phyloP scores from a whole-genome alignment of 2,329 filamentous ascomycete genomes.

The Aspergillus luchuensis region DNA sequence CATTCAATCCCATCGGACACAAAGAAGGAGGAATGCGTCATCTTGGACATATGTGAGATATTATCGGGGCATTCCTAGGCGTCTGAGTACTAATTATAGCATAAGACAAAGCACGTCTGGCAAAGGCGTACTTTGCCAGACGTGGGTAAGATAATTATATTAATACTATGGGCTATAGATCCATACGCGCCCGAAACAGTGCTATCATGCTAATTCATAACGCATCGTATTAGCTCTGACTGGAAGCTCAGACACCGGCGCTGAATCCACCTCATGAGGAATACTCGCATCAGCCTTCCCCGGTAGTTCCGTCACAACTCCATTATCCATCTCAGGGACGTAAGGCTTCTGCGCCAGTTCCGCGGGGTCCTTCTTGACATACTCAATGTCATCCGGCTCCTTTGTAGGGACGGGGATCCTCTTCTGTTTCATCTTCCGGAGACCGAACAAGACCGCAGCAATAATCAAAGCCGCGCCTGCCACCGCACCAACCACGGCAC shows the following conservation, averaged over 20 bases:
- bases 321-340: background rate
- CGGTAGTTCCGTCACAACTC: background rate
- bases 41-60: too few species aligned
- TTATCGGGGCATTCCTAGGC: too few species aligned
- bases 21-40: too few species aligned
- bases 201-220: background rate
- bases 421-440: background rate
- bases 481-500: background rate
- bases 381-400: background rate
- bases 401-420: background rate
- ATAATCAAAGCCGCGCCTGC: background rate
- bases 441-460: background rate
- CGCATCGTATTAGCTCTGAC: background rate
- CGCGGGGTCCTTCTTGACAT: background rate
- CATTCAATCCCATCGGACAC: too few species aligned
- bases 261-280: background rate
- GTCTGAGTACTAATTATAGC: too few species aligned
- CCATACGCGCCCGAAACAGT: too few species aligned
- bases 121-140: too few species aligned
- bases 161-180: background rate
- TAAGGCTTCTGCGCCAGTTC: background rate
- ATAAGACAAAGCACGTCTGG: too few species aligned
- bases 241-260: background rate
- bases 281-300: background rate
- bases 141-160: background rate